Evolutionary conservation across 2,329 filamentous ascomycete genomes (phyloP), one percentile per base, ranked within the genome.

Genomic region (Laburnicola sp.): DNA sequence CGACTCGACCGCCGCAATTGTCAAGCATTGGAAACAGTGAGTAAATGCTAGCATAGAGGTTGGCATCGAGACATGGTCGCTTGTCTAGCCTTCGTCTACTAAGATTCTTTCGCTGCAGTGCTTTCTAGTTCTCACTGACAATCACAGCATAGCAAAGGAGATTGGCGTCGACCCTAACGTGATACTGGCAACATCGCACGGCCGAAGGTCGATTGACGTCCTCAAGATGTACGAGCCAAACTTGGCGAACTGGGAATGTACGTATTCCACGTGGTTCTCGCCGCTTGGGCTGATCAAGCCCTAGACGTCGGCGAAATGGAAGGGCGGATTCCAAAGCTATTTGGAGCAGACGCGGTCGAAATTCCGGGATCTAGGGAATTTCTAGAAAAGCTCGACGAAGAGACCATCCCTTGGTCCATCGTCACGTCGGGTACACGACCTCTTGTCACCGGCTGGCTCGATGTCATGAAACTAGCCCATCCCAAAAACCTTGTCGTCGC

Each of bases 221-320:
- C 80, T 99, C 51, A 83, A 83, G 70, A 78, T 92, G 26, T 83
- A 96, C 51, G 86, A 89, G 56, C 88, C 91, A 11, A 86, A 89
- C 62, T 90, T 91, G 70, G 94, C 94, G 36, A 97, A 87, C 63
- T 93, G 89, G 91, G 91, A 96, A 58, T 96, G 91, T 95, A 76
- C 76, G 89, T 83, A 28, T 48, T 39, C 35, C 43, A 23, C 41
- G 45, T 37, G 43, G 39, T 39, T 37, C 22, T 21, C 48, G 10
- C 30, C 32, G 38, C 43, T 40, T 36, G 11, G 25, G 32, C 37
- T 57, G 25, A 54, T 30, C 23, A 51, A 47, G 16, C 27, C 3
- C 25, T 65, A 95, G 91, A 96, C 68, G 85, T 96, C 62, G 84
- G 82, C 70, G 76, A 86, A 50, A 84, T 92, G 71, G 94, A 97